phyloP scores from a whole-genome alignment of 140 eudicot species.

The Cichorium intybus region DNA sequence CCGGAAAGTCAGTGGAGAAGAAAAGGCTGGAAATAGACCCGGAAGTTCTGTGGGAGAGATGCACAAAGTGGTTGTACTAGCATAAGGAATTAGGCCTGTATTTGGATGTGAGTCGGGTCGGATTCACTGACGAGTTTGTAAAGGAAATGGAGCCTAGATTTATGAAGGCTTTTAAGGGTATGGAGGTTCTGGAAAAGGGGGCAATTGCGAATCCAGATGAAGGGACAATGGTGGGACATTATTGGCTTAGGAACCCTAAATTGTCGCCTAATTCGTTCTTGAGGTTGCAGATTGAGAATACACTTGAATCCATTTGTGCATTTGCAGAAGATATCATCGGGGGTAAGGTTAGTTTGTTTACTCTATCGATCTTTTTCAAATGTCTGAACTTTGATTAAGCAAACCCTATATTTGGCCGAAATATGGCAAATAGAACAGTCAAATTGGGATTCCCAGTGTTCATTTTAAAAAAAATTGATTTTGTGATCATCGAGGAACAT shows the following conservation, averaged over 20 bases:
- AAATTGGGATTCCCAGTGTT: no score
- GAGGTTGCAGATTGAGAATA: conserved; percentile 15
- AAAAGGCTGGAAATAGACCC: conserved; percentile 55
- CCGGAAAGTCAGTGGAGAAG: conserved; percentile 12
- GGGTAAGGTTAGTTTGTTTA: background rate
- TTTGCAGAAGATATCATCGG: background rate
- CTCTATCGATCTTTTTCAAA: background rate
- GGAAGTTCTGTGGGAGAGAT: conserved; percentile 57
- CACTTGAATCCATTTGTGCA: background rate
- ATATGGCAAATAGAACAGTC: no score
- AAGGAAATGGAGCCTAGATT: conserved; percentile 75
- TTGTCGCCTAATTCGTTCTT: conserved; percentile 67
- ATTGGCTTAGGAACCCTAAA: conserved; percentile 78
- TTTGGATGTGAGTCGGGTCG: conserved; percentile 86
- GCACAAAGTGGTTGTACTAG: conserved; percentile 88
- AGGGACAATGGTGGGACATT: conserved; percentile 95
- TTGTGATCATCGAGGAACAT: background rate
- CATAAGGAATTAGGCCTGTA: conserved; percentile 85
- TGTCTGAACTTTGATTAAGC: background rate
- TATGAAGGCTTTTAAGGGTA: conserved; percentile 61
- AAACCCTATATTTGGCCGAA: no score
- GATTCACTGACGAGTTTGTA: conserved; percentile 69
- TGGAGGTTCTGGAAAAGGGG: conserved; percentile 82
- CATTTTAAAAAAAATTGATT: background rate
- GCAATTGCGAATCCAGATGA: conserved; percentile 94